These are phyloP conservation scores for Monosporozyma aquatica DNA, from an alignment of 805 yeast genomes.

Conservation along the genomic window DNA sequence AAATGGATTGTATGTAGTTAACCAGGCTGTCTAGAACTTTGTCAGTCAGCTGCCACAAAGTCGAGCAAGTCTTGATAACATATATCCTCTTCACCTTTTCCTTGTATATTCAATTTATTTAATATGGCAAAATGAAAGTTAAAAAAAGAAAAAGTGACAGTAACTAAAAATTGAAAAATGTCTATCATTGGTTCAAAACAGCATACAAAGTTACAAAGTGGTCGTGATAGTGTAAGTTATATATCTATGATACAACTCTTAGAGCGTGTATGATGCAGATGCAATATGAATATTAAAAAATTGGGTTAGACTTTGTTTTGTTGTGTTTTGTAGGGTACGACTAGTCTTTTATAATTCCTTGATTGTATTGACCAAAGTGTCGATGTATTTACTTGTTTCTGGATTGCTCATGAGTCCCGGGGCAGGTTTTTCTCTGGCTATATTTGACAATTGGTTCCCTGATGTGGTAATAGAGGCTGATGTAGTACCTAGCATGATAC, in stretches of 20 bases:
- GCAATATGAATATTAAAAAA: constrained; percentile 1
- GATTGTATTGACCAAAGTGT: constrained; percentile 7
- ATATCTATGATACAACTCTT: too few species aligned
- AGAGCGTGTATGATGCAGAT: too few species aligned
- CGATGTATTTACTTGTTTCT: constrained; percentile 10
- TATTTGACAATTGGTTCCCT: background rate
- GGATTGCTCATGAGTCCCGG: constrained; percentile 3
- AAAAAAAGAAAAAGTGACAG: too few species aligned
- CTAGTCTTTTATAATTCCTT: constrained; percentile 3
- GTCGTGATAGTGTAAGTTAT: background rate
- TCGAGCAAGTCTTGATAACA: too few species aligned
- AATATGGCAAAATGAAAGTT: background rate
- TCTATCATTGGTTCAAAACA: constrained; percentile 1
- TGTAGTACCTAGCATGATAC: background rate
- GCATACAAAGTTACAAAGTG: background rate
- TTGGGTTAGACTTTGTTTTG: background rate
- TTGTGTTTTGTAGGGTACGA: too few species aligned
- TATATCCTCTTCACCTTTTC: too few species aligned
- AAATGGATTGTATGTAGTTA: too few species aligned
- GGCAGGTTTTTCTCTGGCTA: background rate
- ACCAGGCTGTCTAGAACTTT: too few species aligned
- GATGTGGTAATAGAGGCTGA: background rate
- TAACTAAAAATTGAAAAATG: background rate
- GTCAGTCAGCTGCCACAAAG: too few species aligned
- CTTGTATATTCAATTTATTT: too few species aligned